These are phyloP conservation scores for Linnemannia exigua DNA, from an alignment of 192 early-diverging fungal genomes.

Conservation along the genomic window DNA sequence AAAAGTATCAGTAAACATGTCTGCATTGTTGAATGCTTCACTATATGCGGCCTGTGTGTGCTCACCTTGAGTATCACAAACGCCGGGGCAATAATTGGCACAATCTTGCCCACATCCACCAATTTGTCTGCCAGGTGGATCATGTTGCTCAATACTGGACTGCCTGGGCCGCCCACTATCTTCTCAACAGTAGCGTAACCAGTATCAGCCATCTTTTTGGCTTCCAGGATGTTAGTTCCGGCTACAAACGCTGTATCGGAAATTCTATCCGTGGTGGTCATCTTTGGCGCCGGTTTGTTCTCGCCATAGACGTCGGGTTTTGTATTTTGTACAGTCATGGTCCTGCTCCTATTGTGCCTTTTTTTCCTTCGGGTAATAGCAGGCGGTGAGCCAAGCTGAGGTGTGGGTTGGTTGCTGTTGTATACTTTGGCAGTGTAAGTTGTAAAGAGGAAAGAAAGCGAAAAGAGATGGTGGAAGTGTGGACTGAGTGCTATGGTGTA, in stretches of 20 bases:
- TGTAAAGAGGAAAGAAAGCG: too few relatives aligned
- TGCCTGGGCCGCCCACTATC: conserved; percentile 4
- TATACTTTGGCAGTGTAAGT: too few relatives aligned
- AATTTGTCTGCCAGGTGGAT: conserved; percentile 38
- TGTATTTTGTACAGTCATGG: not conserved
- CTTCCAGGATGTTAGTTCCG: not conserved
- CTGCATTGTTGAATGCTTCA: not conserved
- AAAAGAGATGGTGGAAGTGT: not conserved
- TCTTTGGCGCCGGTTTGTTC: conserved; percentile 4
- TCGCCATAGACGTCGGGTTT: not conserved
- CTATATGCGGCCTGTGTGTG: not conserved
- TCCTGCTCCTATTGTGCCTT: not conserved
- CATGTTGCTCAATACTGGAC: conserved; percentile 26
- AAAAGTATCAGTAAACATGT: not conserved
- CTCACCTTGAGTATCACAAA: conserved; percentile 58
- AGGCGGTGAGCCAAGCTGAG: not conserved
- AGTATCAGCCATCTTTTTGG: not conserved
- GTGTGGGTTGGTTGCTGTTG: not conserved
- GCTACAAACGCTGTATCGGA: conserved; percentile 3
- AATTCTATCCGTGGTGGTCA: not conserved
- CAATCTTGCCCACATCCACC: conserved; percentile 39
- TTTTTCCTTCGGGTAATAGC: not conserved
- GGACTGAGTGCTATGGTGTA: not conserved
- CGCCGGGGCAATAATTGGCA: conserved; percentile 62
- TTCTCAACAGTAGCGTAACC: not conserved